A percentile compares a stretch with the other conserved stretches of the same genome.
Conservation (phyloP, 192 early-diverging fungal species). For the Coemansia sp. region DNA sequence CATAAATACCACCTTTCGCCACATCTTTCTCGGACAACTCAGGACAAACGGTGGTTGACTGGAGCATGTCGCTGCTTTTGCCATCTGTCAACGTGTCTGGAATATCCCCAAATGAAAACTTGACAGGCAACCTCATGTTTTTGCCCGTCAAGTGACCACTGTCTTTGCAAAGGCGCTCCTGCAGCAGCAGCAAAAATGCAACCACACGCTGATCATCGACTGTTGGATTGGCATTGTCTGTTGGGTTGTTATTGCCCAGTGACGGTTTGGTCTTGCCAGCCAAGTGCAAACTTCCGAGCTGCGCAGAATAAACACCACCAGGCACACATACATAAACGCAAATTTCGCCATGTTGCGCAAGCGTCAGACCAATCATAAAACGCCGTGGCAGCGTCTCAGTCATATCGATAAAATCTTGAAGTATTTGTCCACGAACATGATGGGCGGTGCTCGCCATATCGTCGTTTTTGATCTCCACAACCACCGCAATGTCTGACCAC, state of each 20-base stretch:
- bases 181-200: background rate
- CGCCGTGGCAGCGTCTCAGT: background rate
- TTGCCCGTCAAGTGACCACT: conserved; percentile 2
- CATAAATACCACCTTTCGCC: background rate
- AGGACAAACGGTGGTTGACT: background rate
- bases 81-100: background rate
- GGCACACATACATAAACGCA: background rate
- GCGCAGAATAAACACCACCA: background rate
- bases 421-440: background rate
- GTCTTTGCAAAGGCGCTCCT: background rate
- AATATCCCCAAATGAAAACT: background rate
- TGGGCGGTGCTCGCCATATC: background rate
- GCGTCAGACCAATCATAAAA: conserved; percentile 6
- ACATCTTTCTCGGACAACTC: background rate
- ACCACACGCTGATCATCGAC: background rate
- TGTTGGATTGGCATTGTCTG: background rate
- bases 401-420: conserved; percentile 5
- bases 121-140: background rate
- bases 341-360: background rate
- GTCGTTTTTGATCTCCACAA: conserved; percentile 6
- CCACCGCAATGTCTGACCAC: background rate
- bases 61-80: background rate
- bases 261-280: background rate
- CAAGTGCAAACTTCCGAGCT: background rate
- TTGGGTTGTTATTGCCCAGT: background rate